A percentile compares a stretch with the other conserved stretches of the same genome.
Evolutionary conservation across 805 yeast species (phyloP).

Genomic region (Starmerella floricola): DNA sequence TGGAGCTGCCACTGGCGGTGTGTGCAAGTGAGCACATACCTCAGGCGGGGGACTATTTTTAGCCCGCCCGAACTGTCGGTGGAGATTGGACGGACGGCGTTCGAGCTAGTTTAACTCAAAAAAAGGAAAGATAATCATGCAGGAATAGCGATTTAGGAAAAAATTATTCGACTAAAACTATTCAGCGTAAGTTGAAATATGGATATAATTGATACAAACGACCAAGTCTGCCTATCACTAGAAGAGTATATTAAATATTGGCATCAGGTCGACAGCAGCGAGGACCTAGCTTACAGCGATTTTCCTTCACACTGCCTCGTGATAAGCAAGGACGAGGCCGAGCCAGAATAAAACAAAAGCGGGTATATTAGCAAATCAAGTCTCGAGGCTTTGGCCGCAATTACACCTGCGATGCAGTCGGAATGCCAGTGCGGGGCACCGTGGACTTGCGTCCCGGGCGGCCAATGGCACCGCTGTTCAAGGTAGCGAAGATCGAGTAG

Average conservation of each 20-base stretch:
- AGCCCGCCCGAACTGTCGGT: too few relatives aligned
- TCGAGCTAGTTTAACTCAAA: too few relatives aligned
- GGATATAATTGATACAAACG: conserved; percentile 11
- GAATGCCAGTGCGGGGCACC: conserved; percentile 68
- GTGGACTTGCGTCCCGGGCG: conserved; percentile 35
- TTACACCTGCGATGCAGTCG: conserved; percentile 82
- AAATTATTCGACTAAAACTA: too few relatives aligned
- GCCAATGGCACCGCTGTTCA: conserved; percentile 50
- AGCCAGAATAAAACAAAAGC: neutral
- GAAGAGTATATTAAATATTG: neutral
- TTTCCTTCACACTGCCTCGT: neutral
- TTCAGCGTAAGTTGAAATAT: too few relatives aligned
- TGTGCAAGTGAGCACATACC: too few relatives aligned
- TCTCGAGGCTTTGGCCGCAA: neutral
- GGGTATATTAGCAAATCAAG: conserved; percentile 2
- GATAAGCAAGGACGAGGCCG: neutral
- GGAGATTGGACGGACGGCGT: too few relatives aligned
- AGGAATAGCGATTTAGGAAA: too few relatives aligned
- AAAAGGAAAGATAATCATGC: too few relatives aligned
- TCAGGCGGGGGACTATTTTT: too few relatives aligned
- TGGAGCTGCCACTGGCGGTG: too few relatives aligned
- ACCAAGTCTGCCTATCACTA: neutral
- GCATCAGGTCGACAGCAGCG: too few relatives aligned
- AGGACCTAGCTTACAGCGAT: neutral
- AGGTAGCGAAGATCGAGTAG: conserved; percentile 38